A percentile compares a stretch with the other conserved stretches of the same genome.
phyloP scores from a whole-genome alignment of 2,329 filamentous ascomycete genomes.

The Phialemoniopsis sp. region DNA sequence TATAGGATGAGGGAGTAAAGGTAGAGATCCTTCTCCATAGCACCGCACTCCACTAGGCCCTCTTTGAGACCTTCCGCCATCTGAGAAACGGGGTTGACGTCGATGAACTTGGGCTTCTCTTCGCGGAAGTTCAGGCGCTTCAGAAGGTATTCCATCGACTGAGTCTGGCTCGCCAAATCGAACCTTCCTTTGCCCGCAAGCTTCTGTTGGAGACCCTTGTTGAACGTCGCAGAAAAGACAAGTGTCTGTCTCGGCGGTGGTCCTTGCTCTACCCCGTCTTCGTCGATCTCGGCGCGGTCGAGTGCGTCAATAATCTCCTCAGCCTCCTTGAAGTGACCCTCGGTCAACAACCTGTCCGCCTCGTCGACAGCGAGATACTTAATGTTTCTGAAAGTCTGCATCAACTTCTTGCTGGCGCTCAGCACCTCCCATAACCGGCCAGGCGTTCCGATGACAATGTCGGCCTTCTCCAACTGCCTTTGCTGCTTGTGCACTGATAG shows the following conservation, averaged over 20 bases:
- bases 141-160: slow-evolving; percentile 90
- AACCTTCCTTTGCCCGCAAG: slow-evolving; percentile 71
- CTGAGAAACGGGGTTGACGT: slow-evolving; percentile 83
- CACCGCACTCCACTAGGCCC: slow-evolving; percentile 85
- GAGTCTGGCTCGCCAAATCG: slow-evolving; percentile 65
- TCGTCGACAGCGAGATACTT: slow-evolving; percentile 89
- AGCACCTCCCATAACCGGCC: slow-evolving; percentile 94
- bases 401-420: slow-evolving; percentile 66
- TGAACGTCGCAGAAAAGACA: slow-evolving; percentile 95
- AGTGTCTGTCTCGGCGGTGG: slow-evolving; percentile 69
- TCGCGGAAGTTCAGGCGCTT: slow-evolving; percentile 86
- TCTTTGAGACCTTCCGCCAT: slow-evolving; percentile 86
- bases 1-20: slow-evolving; percentile 84
- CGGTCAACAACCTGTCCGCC: slow-evolving; percentile 84
- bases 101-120: slow-evolving; percentile 82
- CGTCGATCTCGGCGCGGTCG: slow-evolving; percentile 64
- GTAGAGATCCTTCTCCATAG: slow-evolving; percentile 95
- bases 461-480: slow-evolving; percentile 74
- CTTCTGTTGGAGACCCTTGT: slow-evolving; percentile 87
- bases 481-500: slow-evolving; percentile 94
- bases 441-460: slow-evolving; percentile 91
- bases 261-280: slow-evolving; percentile 46
- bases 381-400: slow-evolving; percentile 67
- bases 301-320: slow-evolving; percentile 81
- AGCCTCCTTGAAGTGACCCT: slow-evolving; percentile 93